Conservation (phyloP, 2,329 filamentous ascomycete genomes). For the Scedosporium dehoogii region DNA sequence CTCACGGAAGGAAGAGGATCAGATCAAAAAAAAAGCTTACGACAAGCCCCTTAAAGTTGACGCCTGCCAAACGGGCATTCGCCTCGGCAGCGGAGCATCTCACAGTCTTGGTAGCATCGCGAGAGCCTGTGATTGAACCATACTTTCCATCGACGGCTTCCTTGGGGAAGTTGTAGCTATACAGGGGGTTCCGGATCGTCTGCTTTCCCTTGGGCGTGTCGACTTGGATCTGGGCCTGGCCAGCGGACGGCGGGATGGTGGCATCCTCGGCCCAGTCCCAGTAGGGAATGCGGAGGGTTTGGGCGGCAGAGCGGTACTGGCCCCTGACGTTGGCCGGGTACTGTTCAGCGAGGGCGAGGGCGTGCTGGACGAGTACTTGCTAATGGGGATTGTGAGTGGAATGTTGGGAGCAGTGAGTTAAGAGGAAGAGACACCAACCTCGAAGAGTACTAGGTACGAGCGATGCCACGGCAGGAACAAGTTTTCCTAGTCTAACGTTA, state of each 20-base stretch:
- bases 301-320: slow-evolving; percentile 33
- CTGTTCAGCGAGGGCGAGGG: slow-evolving; percentile 32
- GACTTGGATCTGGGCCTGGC: slow-evolving; percentile 1
- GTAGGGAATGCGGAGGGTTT: slow-evolving; percentile 36
- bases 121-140: slow-evolving; percentile 31
- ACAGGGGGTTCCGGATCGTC: slow-evolving; percentile 40
- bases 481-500: slow-evolving; percentile 26
- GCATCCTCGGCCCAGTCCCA: slow-evolving; percentile 43
- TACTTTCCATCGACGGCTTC: slow-evolving; percentile 26
- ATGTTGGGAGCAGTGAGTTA: slow-evolving; percentile 4
- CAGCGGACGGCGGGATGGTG: slow-evolving; percentile 31
- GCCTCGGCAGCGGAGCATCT: slow-evolving; percentile 27
- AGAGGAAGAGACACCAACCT: slow-evolving; percentile 25
- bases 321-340: slow-evolving; percentile 26
- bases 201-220: slow-evolving; percentile 14
- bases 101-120: slow-evolving; percentile 14
- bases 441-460: slow-evolving; percentile 42
- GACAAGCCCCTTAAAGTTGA: slow-evolving; percentile 28
- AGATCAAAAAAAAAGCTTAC: too few relatives aligned
- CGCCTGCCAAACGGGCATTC: slow-evolving; percentile 21
- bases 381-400: slow-evolving; percentile 14
- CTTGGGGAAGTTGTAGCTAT: slow-evolving; percentile 38
- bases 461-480: slow-evolving; percentile 46
- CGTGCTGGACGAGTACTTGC: slow-evolving; percentile 41
- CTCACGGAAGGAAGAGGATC: slow-evolving; percentile 20